Conservation (phyloP, 495 filamentous ascomycete genomes). For the Rostrohypoxylon terebratum region DNA sequence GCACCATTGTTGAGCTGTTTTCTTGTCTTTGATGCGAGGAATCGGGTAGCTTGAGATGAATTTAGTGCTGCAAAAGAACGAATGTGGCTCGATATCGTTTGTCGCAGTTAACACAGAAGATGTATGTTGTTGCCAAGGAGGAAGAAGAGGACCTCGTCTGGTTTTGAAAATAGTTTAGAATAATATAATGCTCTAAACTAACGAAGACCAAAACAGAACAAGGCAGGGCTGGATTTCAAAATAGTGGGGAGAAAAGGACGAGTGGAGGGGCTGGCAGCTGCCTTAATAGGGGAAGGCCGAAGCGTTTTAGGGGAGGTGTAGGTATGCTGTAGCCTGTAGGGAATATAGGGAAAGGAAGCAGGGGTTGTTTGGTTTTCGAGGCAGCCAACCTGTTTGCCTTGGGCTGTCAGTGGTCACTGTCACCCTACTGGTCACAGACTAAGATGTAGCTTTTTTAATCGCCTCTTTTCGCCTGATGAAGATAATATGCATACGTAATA, state of each 20-base stretch:
- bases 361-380: conserved; percentile 2
- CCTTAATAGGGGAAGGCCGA: neutral
- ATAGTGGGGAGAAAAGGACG: conserved; percentile 39
- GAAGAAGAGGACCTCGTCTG: conserved; percentile 24
- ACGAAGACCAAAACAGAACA: conserved; percentile 22
- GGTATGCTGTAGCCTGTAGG: too few relatives aligned
- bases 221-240: conserved; percentile 45
- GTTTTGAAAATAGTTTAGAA: conserved; percentile 35
- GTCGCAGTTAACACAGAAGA: conserved; percentile 31
- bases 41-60: conserved; percentile 9
- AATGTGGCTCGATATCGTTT: conserved; percentile 32
- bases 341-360: neutral
- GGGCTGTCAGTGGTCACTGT: too few relatives aligned
- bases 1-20: conserved; percentile 40
- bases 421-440: too few relatives aligned
- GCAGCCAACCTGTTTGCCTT: conserved; percentile 23
- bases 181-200: conserved; percentile 23
- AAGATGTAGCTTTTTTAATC: neutral
- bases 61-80: conserved; percentile 31
- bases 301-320: conserved; percentile 1
- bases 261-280: conserved; percentile 39
- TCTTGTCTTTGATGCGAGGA: conserved; percentile 5
- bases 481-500: conserved; percentile 9
- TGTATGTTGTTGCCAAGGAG: conserved; percentile 39
- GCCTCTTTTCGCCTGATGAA: conserved; percentile 27